phyloP scores from a whole-genome alignment of 768 basidiomycete species.

The Podaxis mareebaensis region DNA sequence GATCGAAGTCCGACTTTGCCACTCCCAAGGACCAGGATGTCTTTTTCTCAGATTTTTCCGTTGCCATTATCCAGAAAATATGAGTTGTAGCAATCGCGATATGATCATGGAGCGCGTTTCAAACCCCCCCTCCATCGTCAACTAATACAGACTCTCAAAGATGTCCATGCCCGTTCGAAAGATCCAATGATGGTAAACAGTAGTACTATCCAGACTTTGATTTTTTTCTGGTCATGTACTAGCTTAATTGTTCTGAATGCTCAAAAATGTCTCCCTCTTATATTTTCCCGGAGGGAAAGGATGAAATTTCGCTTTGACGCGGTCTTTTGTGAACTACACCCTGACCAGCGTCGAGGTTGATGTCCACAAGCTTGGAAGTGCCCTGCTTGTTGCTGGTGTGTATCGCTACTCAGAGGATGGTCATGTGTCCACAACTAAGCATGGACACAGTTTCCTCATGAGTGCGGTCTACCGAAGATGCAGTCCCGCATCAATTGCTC shows the following conservation, averaged over 20 bases:
- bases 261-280: too few species aligned
- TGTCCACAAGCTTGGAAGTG: conserved; percentile 63
- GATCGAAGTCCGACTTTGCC: conserved; percentile 33
- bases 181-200: too few species aligned
- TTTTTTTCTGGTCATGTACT: too few species aligned
- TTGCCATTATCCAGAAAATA: conserved; percentile 45
- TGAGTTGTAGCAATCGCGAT: too few species aligned
- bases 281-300: not conserved
- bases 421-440: conserved; percentile 24
- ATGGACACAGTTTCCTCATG: conserved; percentile 53
- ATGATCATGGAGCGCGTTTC: too few species aligned
- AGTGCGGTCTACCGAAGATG: conserved; percentile 31
- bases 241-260: too few species aligned
- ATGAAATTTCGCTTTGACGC: conserved; percentile 52
- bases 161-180: too few species aligned
- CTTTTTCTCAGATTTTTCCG: conserved; percentile 71
- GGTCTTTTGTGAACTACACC: conserved; percentile 47
- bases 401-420: conserved; percentile 22
- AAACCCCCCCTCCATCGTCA: too few species aligned
- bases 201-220: too few species aligned
- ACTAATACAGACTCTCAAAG: too few species aligned
- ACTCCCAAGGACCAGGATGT: conserved; percentile 61
- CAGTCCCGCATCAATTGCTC: conserved; percentile 21
- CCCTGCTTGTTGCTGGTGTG: conserved; percentile 56
- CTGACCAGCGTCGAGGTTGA: not conserved